Percentiles rank a stretch among this genome's conserved stretches.
Evolutionary conservation across 192 early-diverging fungal genomes (phyloP).

Genomic region (Entrophospora sp.): DNA sequence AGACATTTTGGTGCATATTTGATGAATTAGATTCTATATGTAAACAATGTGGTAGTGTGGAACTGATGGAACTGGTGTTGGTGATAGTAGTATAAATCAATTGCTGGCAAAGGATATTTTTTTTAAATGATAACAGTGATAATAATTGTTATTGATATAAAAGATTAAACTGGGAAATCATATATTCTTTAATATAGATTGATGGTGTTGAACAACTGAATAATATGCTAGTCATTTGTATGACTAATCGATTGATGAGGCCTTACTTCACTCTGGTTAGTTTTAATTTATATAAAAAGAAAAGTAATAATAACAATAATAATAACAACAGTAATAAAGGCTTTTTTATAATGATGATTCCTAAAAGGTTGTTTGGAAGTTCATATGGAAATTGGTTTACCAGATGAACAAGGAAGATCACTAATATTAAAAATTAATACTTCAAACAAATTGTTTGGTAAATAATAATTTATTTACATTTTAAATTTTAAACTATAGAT

Average conservation of each 20-base stretch:
- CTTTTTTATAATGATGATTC: neutral
- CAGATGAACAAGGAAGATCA: constrained; percentile 84
- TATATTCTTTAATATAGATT: too few species aligned
- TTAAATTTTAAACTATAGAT: constrained; percentile 59
- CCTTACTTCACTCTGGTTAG: constrained; percentile 82
- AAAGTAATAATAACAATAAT: too few species aligned
- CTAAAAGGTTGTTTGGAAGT: constrained; percentile 76
- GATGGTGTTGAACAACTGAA: constrained; percentile 98
- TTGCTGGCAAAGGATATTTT: constrained; percentile 77
- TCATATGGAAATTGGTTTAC: constrained; percentile 91
- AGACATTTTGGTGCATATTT: too few species aligned
- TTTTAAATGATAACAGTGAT: neutral
- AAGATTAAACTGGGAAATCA: too few species aligned
- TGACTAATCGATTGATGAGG: constrained; percentile 99
- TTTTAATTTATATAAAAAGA: neutral
- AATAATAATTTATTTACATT: too few species aligned
- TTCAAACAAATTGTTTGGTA: constrained; percentile 18
- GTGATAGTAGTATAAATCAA: constrained; percentile 96
- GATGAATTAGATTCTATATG: constrained; percentile 99
- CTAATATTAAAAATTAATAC: constrained; percentile 98
- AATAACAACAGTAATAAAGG: neutral
- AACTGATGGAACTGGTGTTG: constrained; percentile 88
- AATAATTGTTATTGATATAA: too few species aligned
- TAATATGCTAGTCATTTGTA: constrained; percentile 97
- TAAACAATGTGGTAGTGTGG: constrained; percentile 91